phyloP scores from a whole-genome alignment of 1,139 yeast genomes.

The Scheffersomyces stambukii region DNA sequence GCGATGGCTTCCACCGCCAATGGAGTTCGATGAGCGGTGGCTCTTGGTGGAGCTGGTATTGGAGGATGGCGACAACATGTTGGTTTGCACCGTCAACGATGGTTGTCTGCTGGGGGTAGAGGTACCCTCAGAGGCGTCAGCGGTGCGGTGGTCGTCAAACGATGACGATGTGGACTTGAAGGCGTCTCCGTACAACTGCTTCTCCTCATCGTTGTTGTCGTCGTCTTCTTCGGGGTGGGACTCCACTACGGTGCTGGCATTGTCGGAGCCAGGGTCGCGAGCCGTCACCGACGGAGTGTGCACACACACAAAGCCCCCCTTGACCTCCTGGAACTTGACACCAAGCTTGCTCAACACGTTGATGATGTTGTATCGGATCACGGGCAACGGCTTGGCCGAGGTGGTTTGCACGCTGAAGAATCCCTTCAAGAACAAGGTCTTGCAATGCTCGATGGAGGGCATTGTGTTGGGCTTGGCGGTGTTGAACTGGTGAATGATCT shows the following conservation, averaged over 20 bases:
- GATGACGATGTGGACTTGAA: slow-evolving; percentile 36
- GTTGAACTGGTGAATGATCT: slow-evolving; percentile 64
- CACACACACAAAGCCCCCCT: slow-evolving; percentile 89
- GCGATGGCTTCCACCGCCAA: slow-evolving; percentile 36
- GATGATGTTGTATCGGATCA: slow-evolving; percentile 81
- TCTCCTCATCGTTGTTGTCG: slow-evolving; percentile 32
- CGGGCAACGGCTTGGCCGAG: slow-evolving; percentile 86
- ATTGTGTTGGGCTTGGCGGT: slow-evolving; percentile 72
- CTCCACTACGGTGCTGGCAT: slow-evolving; percentile 5
- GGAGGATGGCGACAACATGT: slow-evolving; percentile 6
- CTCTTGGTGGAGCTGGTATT: slow-evolving; percentile 13
- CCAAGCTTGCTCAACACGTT: slow-evolving; percentile 73
- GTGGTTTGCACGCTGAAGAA: slow-evolving; percentile 95
- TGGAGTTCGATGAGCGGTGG: slow-evolving; percentile 20
- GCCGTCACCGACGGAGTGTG: slow-evolving; percentile 52
- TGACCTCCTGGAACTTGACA: slow-evolving; percentile 82
- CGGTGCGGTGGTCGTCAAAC: slow-evolving; percentile 15
- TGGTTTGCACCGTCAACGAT: slow-evolving; percentile 27
- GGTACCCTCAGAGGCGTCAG: slow-evolving; percentile 12
- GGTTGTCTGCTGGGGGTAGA: slow-evolving; percentile 38
- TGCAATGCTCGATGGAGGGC: slow-evolving; percentile 94
- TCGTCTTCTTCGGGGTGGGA: slow-evolving; percentile 21
- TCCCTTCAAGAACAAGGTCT: slow-evolving; percentile 87
- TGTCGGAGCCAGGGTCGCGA: slow-evolving; percentile 10
- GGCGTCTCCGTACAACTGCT: slow-evolving; percentile 41